These are phyloP conservation scores for Daldinia bambusicola DNA, from an alignment of 495 filamentous ascomycete genomes.

Conservation along the genomic window DNA sequence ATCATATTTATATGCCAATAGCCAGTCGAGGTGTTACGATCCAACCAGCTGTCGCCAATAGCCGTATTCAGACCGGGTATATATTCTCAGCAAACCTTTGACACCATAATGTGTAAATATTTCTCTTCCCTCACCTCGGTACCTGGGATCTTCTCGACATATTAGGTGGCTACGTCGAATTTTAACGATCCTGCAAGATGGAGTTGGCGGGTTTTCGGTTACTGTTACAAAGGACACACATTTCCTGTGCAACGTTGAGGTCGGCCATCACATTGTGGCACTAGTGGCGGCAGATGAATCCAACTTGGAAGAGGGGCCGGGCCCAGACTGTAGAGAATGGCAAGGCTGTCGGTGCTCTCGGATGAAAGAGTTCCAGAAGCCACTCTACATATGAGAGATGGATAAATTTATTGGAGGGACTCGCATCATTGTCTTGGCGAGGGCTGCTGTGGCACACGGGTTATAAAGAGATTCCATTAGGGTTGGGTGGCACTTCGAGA, in stretches of 20 bases:
- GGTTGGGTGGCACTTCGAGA: conserved; percentile 28
- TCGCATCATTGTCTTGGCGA: conserved; percentile 33
- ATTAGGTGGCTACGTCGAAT: conserved; percentile 17
- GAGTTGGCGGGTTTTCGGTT: conserved; percentile 15
- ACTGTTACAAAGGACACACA: conserved; percentile 13
- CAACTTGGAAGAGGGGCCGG: conserved; percentile 21
- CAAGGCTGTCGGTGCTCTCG: conserved; percentile 14
- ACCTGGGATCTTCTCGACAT: conserved; percentile 4
- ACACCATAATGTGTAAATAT: conserved; percentile 32
- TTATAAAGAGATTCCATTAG: conserved; percentile 29
- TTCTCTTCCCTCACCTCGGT: conserved; percentile 21
- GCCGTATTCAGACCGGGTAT: conserved; percentile 10
- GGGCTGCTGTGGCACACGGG: conserved; percentile 33
- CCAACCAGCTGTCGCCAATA: conserved; percentile 3
- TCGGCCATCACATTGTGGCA: conserved; percentile 12
- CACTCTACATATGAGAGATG: conserved; percentile 29
- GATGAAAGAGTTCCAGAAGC: conserved; percentile 14
- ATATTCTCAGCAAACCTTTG: conserved; percentile 14
- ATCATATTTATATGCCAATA: neutral
- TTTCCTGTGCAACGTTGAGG: conserved; percentile 11
- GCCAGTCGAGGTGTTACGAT: conserved; percentile 5
- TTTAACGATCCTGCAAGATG: conserved; percentile 20
- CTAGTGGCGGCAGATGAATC: conserved; percentile 19
- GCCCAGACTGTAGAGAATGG: conserved; percentile 17
- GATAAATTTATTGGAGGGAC: conserved; percentile 26